Base-by-base conservation (phyloP, 805 yeast genomes). In the Ogataea naganishii region DNA sequence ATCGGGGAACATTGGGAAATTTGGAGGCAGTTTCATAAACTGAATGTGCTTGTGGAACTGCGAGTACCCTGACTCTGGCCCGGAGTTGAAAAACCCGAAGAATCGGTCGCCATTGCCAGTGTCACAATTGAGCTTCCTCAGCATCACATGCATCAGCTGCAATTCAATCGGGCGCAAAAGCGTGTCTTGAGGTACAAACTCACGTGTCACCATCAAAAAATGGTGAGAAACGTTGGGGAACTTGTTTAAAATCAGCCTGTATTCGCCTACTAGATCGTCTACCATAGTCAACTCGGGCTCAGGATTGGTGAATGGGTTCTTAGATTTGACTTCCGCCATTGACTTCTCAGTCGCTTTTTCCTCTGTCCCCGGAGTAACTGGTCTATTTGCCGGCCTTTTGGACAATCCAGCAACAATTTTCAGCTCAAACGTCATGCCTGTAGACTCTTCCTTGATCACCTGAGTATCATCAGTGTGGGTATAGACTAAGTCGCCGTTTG, bases 11-110 rank as follows among this genome's bases (percentile, higher is more conserved):
- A 81, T 69, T 1, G 53, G 54, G 49, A 75, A 77, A 14, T 63
- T 58, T 6, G 58, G 50, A 2, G 95, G 94, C 25, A 82, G 60
- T 25, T 74, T 64, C 68, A 89, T 62, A 55, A 88, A 76, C 56
- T 92, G 98, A 38, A 92, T 56, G 56, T 89, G 98, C 50, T 83
- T 85, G 59, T 89, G 98, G 27, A 82, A 79, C 47, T 86, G 92
- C 0, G 96, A 85, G n/a, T 95, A 95, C 2, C 97, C 98, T 38
- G 94, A 75, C 42, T 74, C 67, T 13, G 76, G 74, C 6, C 98
- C 98, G 47, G 84, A 76, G 54, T 89, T 89, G 66, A 74, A 89
- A 54, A 89, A 89, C 0, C 86, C 86, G 50, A 88, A 64, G 65
- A 82, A 79, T 33, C 70, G 64, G 21, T 58, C 32, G 5, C 33